These are phyloP conservation scores for Lophiotrema nucula DNA, from an alignment of 495 filamentous ascomycete species.

Conservation along the genomic window DNA sequence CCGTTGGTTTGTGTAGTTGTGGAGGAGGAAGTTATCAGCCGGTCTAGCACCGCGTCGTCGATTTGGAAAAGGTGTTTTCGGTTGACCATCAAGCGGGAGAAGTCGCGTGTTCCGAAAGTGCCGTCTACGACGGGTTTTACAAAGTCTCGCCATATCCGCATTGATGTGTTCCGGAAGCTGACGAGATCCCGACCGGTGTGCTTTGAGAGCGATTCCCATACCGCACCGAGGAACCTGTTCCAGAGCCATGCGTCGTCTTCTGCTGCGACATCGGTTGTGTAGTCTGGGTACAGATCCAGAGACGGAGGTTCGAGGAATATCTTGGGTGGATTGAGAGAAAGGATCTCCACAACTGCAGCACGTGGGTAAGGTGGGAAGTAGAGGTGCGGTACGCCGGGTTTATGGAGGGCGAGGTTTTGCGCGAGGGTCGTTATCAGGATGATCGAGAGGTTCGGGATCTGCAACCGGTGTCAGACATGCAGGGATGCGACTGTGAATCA, in stretches of 20 bases:
- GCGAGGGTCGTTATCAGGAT: slow-evolving; percentile 77
- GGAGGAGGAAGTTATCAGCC: slow-evolving; percentile 55
- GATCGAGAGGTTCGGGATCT: slow-evolving; percentile 79
- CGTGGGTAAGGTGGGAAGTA: slow-evolving; percentile 85
- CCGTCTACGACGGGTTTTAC: slow-evolving; percentile 63
- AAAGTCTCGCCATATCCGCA: slow-evolving; percentile 68
- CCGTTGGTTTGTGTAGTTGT: background rate
- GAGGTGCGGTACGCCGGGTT: slow-evolving; percentile 71
- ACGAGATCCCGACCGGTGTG: slow-evolving; percentile 64
- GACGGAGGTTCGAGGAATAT: slow-evolving; percentile 46
- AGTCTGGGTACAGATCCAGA: slow-evolving; percentile 38
- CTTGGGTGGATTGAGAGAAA: slow-evolving; percentile 52
- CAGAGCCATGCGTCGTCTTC: slow-evolving; percentile 60
- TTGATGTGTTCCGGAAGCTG: slow-evolving; percentile 55
- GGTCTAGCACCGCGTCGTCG: slow-evolving; percentile 68
- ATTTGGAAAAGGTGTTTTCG: slow-evolving; percentile 74
- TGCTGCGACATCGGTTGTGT: slow-evolving; percentile 53
- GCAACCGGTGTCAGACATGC: too few relatives aligned
- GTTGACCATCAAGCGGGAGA: slow-evolving; percentile 73
- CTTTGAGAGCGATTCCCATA: slow-evolving; percentile 71
- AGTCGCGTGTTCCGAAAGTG: slow-evolving; percentile 69
- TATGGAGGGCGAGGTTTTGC: slow-evolving; percentile 69
- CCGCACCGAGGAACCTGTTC: slow-evolving; percentile 69
- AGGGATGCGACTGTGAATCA: background rate
- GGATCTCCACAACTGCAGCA: slow-evolving; percentile 69